Percentiles rank a stretch among this genome's conserved stretches.
phyloP scores from a whole-genome alignment of 108 stramenopile genomes.

The Cyclostephanos invisitatus region DNA sequence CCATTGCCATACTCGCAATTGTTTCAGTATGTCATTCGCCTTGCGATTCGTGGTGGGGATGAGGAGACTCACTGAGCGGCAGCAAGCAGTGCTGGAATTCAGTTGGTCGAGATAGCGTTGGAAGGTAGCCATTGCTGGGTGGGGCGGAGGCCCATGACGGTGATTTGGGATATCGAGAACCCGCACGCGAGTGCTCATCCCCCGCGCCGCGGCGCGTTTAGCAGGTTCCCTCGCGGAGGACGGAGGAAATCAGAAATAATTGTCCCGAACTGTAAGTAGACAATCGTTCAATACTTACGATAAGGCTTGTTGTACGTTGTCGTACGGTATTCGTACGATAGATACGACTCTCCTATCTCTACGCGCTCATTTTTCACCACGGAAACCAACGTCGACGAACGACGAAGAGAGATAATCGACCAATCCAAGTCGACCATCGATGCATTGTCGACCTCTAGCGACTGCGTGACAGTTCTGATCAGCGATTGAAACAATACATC shows the following conservation, averaged over 20 bases:
- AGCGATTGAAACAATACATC: neutral
- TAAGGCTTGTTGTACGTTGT: no score
- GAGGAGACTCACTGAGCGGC: slow-evolving; percentile 37
- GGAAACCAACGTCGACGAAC: neutral
- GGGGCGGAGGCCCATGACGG: neutral
- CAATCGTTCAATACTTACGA: no score
- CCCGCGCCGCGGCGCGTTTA: no score
- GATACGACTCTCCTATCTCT: no score
- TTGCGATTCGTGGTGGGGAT: slow-evolving; percentile 5
- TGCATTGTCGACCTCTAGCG: neutral
- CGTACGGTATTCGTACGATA: no score
- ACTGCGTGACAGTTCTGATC: neutral
- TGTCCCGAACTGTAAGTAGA: no score
- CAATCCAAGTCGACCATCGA: slow-evolving; percentile 5
- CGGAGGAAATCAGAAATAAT: no score
- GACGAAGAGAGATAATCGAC: neutral
- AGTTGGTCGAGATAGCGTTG: slow-evolving; percentile 22
- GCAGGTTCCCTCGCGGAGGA: no score
- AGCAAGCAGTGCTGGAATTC: slow-evolving; percentile 23
- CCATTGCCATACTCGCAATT: slow-evolving; percentile 25
- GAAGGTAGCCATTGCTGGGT: neutral
- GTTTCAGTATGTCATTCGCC: slow-evolving; percentile 18
- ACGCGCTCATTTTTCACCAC: neutral
- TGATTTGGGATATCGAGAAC: no score
- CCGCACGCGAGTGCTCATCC: no score